Conservation (phyloP, 176 grass and related monocot species). For the Typha latifolia region DNA sequence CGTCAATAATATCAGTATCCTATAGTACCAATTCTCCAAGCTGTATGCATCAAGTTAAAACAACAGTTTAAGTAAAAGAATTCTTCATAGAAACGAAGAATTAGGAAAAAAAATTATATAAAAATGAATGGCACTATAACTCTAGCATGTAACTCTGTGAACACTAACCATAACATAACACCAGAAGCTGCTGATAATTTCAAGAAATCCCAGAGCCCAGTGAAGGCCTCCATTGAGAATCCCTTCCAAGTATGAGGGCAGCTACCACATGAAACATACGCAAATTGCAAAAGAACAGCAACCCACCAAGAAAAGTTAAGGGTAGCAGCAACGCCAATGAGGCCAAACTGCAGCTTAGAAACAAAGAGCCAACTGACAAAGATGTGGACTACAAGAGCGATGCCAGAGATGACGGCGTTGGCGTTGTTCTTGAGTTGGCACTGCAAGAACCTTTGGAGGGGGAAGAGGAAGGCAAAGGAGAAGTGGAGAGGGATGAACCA, state of each 20-base stretch:
- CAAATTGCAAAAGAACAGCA: constrained; percentile 29
- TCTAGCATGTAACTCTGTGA: background rate
- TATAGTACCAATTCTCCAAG: constrained; percentile 96
- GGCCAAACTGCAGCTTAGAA: constrained; percentile 40
- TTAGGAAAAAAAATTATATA: background rate
- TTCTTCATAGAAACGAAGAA: background rate
- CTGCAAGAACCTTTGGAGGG: constrained; percentile 85
- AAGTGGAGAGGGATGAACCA: constrained; percentile 98
- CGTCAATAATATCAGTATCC: constrained; percentile 64
- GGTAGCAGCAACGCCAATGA: constrained; percentile 60
- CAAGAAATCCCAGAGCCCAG: constrained; percentile 72
- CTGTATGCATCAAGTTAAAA: constrained; percentile 20
- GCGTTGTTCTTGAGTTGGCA: constrained; percentile 80
- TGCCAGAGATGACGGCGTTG: constrained; percentile 39
- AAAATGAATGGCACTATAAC: background rate
- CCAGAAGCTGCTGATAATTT: constrained; percentile 72
- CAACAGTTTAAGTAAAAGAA: background rate
- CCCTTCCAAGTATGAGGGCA: constrained; percentile 84
- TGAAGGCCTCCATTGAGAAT: constrained; percentile 70
- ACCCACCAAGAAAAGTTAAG: constrained; percentile 98
- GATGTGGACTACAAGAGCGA: constrained; percentile 49
- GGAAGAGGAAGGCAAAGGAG: constrained; percentile 89
- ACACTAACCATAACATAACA: constrained; percentile 75
- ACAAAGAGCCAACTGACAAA: constrained; percentile 69
- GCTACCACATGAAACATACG: constrained; percentile 48